Percentiles rank a stretch among this genome's conserved stretches.
Evolutionary conservation across 768 basidiomycete species (phyloP).

Genomic region (Mycena epipterygia): DNA sequence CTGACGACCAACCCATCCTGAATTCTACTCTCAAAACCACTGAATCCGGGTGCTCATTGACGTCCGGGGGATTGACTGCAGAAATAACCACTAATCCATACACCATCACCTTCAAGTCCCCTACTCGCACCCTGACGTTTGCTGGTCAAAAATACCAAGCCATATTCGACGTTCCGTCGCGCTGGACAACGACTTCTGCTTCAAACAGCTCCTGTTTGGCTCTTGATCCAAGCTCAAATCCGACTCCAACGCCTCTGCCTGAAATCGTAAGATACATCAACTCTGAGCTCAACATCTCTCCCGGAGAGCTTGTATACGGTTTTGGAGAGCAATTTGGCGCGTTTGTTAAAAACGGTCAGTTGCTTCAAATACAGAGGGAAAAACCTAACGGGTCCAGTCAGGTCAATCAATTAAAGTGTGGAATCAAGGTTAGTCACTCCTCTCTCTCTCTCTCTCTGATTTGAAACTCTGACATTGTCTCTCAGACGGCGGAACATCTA

Average conservation of each 20-base stretch:
- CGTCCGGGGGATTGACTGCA: constrained; percentile 65
- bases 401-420: constrained; percentile 73
- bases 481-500: constrained; percentile 78
- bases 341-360: constrained; percentile 80
- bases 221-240: constrained; percentile 71
- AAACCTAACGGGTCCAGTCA: constrained; percentile 39
- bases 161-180: constrained; percentile 67
- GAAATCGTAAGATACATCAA: constrained; percentile 62
- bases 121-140: constrained; percentile 59
- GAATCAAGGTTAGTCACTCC: constrained; percentile 60
- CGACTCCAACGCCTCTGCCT: constrained; percentile 58
- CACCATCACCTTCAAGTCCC: constrained; percentile 72
- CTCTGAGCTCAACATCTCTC: constrained; percentile 74
- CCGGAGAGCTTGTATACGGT: constrained; percentile 81
- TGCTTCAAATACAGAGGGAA: constrained; percentile 31
- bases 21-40: constrained; percentile 54
- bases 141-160: constrained; percentile 70
- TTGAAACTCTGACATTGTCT: background rate
- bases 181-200: constrained; percentile 65
- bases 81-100: constrained; percentile 73
- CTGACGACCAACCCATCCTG: constrained; percentile 65
- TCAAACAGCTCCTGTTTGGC: constrained; percentile 70
- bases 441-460: background rate
- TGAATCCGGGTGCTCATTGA: constrained; percentile 48
- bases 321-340: constrained; percentile 83